phyloP scores from a whole-genome alignment of 176 grass and related monocot species.

The Stipa capillata region DNA sequence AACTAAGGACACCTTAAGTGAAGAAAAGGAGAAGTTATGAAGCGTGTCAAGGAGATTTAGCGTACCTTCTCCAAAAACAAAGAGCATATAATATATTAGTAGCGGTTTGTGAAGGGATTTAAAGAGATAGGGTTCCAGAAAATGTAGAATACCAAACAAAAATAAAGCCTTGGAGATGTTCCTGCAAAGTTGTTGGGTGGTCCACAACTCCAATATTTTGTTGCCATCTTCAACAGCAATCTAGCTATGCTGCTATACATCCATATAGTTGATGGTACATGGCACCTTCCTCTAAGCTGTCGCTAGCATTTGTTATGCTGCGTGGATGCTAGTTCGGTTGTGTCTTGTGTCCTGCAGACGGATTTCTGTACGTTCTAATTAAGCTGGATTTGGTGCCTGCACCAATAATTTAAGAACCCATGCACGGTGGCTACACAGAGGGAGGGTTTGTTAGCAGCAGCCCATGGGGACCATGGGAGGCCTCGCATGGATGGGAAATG shows the following conservation, averaged over 20 bases:
- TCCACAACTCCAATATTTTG: neutral
- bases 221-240: slow-evolving; percentile 22
- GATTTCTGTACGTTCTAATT: neutral
- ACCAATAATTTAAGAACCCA: neutral
- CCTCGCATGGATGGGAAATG: slow-evolving; percentile 13
- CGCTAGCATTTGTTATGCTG: neutral
- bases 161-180: neutral
- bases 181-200: slow-evolving; percentile 20
- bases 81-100: too few species aligned
- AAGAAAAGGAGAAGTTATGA: neutral
- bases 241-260: neutral
- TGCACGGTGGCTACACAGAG: neutral
- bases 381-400: slow-evolving; percentile 20
- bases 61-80: neutral
- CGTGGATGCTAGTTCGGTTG: neutral
- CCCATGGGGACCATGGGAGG: slow-evolving; percentile 4
- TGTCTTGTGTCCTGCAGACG: neutral
- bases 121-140: too few species aligned
- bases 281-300: slow-evolving; percentile 8
- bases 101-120: too few species aligned
- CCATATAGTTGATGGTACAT: neutral
- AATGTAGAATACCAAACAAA: neutral
- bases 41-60: neutral
- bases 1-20: neutral
- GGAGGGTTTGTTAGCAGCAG: too few species aligned